These are phyloP conservation scores for Pseudonitzschia multiseries DNA, from an alignment of 108 stramenopile genomes.

Conservation along the genomic window DNA sequence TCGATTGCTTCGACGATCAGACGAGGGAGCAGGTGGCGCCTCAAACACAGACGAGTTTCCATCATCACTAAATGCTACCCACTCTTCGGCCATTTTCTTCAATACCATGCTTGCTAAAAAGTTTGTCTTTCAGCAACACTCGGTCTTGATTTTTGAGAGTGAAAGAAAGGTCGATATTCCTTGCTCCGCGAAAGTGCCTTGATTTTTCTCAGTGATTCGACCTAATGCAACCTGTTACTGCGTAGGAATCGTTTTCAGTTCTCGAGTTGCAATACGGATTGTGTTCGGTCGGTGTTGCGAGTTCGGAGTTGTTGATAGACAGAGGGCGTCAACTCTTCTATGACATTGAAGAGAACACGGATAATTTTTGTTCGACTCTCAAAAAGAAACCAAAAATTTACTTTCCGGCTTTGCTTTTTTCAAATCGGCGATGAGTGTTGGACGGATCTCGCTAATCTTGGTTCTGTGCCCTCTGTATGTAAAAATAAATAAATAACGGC, in stretches of 20 bases:
- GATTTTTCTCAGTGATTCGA: not conserved
- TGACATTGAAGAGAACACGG: not conserved
- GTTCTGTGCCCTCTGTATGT: not conserved
- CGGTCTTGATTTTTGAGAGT: not conserved
- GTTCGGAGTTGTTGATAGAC: not conserved
- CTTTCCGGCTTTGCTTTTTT: not conserved
- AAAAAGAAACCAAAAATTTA: not conserved
- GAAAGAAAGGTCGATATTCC: too few species aligned
- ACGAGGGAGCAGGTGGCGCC: not conserved
- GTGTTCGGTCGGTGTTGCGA: not conserved
- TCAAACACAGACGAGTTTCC: slow-evolving; percentile 22
- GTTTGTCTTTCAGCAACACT: not conserved
- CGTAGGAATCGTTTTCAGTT: not conserved
- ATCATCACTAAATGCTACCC: slow-evolving; percentile 33
- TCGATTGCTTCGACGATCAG: not conserved
- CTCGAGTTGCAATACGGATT: not conserved
- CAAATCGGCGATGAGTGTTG: not conserved
- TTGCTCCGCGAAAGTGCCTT: not conserved
- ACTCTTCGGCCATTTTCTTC: slow-evolving; percentile 8
- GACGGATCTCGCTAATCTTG: not conserved
- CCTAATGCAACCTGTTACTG: not conserved
- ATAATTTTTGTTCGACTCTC: not conserved
- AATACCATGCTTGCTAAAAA: slow-evolving; percentile 11
- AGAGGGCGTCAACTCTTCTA: not conserved
- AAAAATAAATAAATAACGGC: too few species aligned